A percentile compares a stretch with the other conserved stretches of the same genome.
Conservation (phyloP, 1,284 basidiomycete genomes). For the Leccinum subrobustum region DNA sequence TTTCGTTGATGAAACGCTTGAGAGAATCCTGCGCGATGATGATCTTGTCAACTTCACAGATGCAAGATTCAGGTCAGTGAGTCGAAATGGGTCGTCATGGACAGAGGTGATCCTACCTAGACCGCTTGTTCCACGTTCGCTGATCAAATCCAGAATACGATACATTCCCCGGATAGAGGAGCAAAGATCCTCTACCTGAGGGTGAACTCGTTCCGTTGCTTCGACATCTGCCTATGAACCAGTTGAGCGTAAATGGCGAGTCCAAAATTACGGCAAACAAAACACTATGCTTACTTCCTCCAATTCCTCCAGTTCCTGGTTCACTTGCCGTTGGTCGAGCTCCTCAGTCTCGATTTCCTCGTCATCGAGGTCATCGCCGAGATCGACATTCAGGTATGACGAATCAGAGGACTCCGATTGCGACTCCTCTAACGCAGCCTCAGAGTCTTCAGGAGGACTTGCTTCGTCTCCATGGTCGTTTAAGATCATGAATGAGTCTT, state of each 20-base stretch:
- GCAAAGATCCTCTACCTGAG: slow-evolving; percentile 29
- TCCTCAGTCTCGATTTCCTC: slow-evolving; percentile 18
- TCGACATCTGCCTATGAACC: slow-evolving; percentile 17
- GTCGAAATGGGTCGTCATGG: background rate
- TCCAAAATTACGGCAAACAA: background rate
- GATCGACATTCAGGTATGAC: slow-evolving; percentile 22
- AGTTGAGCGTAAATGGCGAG: background rate
- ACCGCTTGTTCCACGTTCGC: slow-evolving; percentile 50
- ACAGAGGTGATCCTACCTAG: slow-evolving; percentile 38
- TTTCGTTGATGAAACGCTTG: slow-evolving; percentile 42
- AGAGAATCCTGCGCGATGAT: slow-evolving; percentile 53
- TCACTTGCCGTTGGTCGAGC: slow-evolving; percentile 12
- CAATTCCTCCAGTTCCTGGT: slow-evolving; percentile 5
- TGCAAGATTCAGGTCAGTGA: slow-evolving; percentile 2
- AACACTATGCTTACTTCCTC: slow-evolving; percentile 6
- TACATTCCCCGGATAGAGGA: slow-evolving; percentile 43
- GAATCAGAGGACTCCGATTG: slow-evolving; percentile 20
- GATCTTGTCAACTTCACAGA: slow-evolving; percentile 51
- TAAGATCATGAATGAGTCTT: slow-evolving; percentile 17
- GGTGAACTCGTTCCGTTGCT: background rate
- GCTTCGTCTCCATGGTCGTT: slow-evolving; percentile 5
- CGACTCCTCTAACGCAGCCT: slow-evolving; percentile 11
- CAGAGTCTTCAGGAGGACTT: background rate
- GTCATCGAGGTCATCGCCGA: slow-evolving; percentile 16
- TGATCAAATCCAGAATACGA: slow-evolving; percentile 55